Base-by-base conservation (phyloP, 768 basidiomycete species). In the Suillus subluteus region DNA sequence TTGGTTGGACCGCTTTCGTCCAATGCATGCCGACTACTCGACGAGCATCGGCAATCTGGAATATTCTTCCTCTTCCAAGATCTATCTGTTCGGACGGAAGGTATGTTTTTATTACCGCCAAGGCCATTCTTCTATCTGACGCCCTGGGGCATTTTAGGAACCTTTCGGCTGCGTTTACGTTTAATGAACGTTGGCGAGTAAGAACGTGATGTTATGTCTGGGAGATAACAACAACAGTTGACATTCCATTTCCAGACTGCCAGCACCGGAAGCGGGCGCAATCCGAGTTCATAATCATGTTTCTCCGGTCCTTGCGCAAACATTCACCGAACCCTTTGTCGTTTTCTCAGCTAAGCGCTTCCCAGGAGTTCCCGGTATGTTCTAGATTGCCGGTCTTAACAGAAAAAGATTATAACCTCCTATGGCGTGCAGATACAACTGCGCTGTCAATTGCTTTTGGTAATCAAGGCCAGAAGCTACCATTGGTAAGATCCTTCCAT, bases 61-160 rank as follows among this genome's bases (percentile, higher is more conserved):
- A 91, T 98, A 68, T 98, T 95, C 79, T 98, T 98, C 81, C 88
- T 98, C 68, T 95, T 96, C 80, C 95, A 95, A 76, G 96, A 98
- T 79, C 80, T 98, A 62, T 95, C 94, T 56, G 92, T 98, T 58
- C 87, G 96, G 65, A 96, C 94, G 23, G 96, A 98, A 86, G 94
- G 93, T 91, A 78, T 74, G 73, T 63, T 30, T 43, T 62, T 61
- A 73, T 73, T 76, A 75, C 62, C 68, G 75, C 70, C 73, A 50
- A 35, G 68, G 68, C 15, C 64, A 66, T 56, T 63, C 69, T 64
- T 68, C 67, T 72, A 70, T 76, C 69, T 71, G 71, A 68, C 55
- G 37, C 46, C 50, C 64, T 70, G 66, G 62, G 71, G 67, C 59
- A 62, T 55, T 46, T 69, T 58, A 94, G 96, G 96, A 26, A 87